Evolutionary conservation across 2,329 filamentous ascomycete genomes (phyloP).

Genomic region (Colletotrichum liaoningense): DNA sequence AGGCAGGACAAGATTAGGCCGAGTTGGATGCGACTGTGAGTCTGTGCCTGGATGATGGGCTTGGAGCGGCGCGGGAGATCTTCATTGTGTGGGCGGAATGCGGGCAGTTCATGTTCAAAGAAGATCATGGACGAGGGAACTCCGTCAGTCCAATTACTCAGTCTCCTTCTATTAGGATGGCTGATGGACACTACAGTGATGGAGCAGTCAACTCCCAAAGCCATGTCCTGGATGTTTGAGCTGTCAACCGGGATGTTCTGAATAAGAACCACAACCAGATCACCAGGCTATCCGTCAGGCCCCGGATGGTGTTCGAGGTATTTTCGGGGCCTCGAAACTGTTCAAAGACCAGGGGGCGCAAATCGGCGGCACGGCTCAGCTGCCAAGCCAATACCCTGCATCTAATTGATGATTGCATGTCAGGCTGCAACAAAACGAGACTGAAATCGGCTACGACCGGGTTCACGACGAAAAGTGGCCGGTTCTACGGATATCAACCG

Average conservation of each 20-base stretch:
- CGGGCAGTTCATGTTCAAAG: neutral
- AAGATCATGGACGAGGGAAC: neutral
- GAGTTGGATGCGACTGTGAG: neutral
- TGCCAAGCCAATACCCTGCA: conserved; percentile 28
- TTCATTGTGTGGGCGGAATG: neutral
- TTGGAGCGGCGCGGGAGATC: neutral
- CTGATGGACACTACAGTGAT: neutral
- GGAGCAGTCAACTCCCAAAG: neutral
- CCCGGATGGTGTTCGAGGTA: neutral
- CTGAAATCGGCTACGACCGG: neutral
- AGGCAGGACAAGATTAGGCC: neutral
- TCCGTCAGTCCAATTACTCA: neutral
- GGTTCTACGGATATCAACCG: neutral
- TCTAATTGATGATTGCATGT: neutral
- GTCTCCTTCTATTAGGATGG: neutral
- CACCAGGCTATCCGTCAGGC: neutral
- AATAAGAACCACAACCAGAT: neutral
- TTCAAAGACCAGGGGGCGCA: neutral
- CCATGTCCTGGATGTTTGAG: neutral
- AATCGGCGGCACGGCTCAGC: conserved; percentile 4
- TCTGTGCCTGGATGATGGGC: neutral
- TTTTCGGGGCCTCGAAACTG: conserved; percentile 5
- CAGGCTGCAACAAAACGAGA: neutral
- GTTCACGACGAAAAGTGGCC: neutral
- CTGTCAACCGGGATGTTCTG: conserved; percentile 16